Conservation (phyloP, 768 basidiomycete species). For the Botryobasidium botryosum region DNA sequence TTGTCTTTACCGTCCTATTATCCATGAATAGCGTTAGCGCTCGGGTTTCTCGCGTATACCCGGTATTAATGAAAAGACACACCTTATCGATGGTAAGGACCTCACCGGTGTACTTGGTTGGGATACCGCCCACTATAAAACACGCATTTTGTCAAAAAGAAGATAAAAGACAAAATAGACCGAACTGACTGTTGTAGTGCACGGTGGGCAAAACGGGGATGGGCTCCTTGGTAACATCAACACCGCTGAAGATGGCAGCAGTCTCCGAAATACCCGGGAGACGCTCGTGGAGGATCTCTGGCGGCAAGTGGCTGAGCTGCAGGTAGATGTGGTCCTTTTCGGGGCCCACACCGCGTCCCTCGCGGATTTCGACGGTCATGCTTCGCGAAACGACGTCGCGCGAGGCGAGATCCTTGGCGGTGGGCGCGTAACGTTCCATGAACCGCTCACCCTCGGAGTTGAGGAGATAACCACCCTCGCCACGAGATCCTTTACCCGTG, state of each 20-base stretch:
- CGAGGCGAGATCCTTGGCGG: slow-evolving; percentile 97
- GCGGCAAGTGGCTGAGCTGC: slow-evolving; percentile 91
- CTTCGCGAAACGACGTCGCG: slow-evolving; percentile 98
- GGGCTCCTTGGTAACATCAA: slow-evolving; percentile 98
- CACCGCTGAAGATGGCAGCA: slow-evolving; percentile 95
- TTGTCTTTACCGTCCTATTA: slow-evolving; percentile 68
- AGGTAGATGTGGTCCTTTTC: slow-evolving; percentile 96
- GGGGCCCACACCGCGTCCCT: slow-evolving; percentile 96
- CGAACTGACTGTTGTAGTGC: slow-evolving; percentile 83
- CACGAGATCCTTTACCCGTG: slow-evolving; percentile 69
- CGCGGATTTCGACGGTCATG: slow-evolving; percentile 97
- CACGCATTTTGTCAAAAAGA: slow-evolving; percentile 15
- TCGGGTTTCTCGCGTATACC: neutral
- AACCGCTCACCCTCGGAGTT: slow-evolving; percentile 99
- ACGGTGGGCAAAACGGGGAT: slow-evolving; percentile 98
- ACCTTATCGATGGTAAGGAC: slow-evolving; percentile 71
- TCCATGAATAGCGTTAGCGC: neutral
- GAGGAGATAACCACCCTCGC: slow-evolving; percentile 95
- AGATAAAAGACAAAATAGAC: neutral
- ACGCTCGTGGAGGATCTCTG: slow-evolving; percentile 90
- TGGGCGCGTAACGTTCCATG: slow-evolving; percentile 99
- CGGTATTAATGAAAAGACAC: slow-evolving; percentile 4
- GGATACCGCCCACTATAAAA: slow-evolving; percentile 88
- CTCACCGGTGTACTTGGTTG: slow-evolving; percentile 95
- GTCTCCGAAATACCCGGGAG: slow-evolving; percentile 99